Percentiles rank a stretch among this genome's conserved stretches.
phyloP scores from a whole-genome alignment of 2,329 filamentous ascomycete species.

The Knufia fluminis region DNA sequence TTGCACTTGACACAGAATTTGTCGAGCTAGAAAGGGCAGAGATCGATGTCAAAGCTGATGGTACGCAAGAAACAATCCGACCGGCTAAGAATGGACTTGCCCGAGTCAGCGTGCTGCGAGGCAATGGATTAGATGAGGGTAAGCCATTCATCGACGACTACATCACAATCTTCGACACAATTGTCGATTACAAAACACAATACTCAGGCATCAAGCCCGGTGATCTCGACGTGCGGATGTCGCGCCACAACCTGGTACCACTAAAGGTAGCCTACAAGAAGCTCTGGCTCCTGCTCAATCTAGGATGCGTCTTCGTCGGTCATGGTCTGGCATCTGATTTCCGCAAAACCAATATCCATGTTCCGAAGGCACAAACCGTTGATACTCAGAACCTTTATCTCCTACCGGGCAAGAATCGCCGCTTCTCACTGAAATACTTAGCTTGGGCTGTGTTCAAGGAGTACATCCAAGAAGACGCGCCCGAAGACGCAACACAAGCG shows the following conservation, averaged over 20 bases:
- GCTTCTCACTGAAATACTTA: slow-evolving; percentile 80
- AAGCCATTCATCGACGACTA: slow-evolving; percentile 95
- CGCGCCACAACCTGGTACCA: slow-evolving; percentile 71
- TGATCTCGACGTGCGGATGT: slow-evolving; percentile 71
- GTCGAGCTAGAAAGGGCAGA: slow-evolving; percentile 87
- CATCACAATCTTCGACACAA: slow-evolving; percentile 72
- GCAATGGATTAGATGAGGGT: slow-evolving; percentile 65
- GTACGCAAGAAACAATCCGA: slow-evolving; percentile 80
- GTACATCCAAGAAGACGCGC: slow-evolving; percentile 78
- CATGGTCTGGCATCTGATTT: slow-evolving; percentile 94
- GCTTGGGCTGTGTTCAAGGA: slow-evolving; percentile 87
- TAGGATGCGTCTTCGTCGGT: slow-evolving; percentile 87
- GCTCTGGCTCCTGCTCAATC: slow-evolving; percentile 88
- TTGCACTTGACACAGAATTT: slow-evolving; percentile 93
- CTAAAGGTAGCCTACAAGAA: slow-evolving; percentile 96
- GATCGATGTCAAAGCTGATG: slow-evolving; percentile 92
- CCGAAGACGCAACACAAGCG: slow-evolving; percentile 16
- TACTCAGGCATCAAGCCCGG: slow-evolving; percentile 84
- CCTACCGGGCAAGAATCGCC: slow-evolving; percentile 69
- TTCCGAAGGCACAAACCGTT: slow-evolving; percentile 80
- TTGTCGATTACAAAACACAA: slow-evolving; percentile 90
- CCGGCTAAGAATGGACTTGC: slow-evolving; percentile 85
- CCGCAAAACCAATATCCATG: slow-evolving; percentile 94
- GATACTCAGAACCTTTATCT: slow-evolving; percentile 92
- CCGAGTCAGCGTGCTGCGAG: slow-evolving; percentile 83